These are phyloP conservation scores for Yarrowia sp. DNA, from an alignment of 805 yeast genomes.

Conservation along the genomic window DNA sequence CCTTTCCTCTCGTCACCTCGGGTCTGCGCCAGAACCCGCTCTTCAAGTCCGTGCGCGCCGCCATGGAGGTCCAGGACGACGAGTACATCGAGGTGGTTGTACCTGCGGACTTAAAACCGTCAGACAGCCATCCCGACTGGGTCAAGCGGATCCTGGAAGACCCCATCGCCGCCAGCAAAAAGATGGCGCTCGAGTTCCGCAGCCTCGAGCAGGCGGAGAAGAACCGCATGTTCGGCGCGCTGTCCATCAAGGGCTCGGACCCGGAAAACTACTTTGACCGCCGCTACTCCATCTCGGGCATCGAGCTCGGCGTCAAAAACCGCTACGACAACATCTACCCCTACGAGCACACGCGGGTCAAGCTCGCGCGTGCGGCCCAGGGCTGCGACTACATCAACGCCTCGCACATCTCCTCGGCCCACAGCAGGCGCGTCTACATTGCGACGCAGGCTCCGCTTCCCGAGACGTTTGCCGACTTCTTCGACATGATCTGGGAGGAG, in stretches of 20 bases:
- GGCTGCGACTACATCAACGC: conserved; percentile 77
- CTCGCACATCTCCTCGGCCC: conserved; percentile 52
- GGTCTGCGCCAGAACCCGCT: conserved; percentile 31
- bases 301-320: conserved; percentile 77
- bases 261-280: conserved; percentile 28
- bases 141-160: conserved; percentile 42
- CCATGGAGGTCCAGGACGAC: conserved; percentile 34
- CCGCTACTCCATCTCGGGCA: conserved; percentile 61
- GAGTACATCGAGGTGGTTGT: conserved; percentile 31
- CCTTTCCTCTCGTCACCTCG: conserved; percentile 34
- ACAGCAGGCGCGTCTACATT: conserved; percentile 53
- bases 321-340: conserved; percentile 87
- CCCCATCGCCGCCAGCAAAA: conserved; percentile 41
- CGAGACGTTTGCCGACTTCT: conserved; percentile 80
- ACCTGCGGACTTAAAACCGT: conserved; percentile 30
- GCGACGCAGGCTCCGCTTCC: conserved; percentile 93
- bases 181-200: conserved; percentile 55
- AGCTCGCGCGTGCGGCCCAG: conserved; percentile 29
- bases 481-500: conserved; percentile 72
- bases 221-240: conserved; percentile 55
- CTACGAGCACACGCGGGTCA: conserved; percentile 79
- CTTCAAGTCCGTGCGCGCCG: conserved; percentile 32
- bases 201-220: conserved; percentile 68
- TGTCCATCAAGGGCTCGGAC: conserved; percentile 30
- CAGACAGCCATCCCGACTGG: conserved; percentile 53